Conservation (phyloP, 345 rosid genomes). For the Camelina neglecta region DNA sequence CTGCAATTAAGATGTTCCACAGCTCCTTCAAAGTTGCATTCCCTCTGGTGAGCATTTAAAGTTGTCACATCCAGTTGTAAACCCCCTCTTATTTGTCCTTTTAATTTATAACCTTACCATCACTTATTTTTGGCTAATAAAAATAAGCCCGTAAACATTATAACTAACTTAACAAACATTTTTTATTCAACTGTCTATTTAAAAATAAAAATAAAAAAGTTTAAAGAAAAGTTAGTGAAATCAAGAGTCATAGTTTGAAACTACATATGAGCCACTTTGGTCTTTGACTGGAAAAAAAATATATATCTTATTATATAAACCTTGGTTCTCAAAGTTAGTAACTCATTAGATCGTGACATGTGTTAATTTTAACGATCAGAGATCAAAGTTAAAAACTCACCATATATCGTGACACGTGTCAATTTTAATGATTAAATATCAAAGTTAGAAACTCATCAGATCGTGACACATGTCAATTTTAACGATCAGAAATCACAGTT, state of each 20-base stretch:
- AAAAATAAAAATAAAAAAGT: no score
- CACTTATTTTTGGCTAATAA: neutral
- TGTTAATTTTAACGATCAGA: no score
- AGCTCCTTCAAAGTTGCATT: conserved; percentile 8
- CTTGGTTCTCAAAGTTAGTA: no score
- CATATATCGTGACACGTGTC: no score
- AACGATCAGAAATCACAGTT: no score
- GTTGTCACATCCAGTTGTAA: conserved; percentile 10
- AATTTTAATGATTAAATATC: no score
- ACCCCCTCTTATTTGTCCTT: neutral
- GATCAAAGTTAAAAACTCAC: no score
- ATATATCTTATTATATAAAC: neutral
- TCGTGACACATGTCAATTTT: no score
- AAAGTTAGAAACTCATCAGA: no score
- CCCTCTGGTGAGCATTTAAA: conserved; percentile 8
- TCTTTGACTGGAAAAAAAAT: neutral
- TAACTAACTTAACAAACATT: neutral
- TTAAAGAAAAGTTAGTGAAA: neutral
- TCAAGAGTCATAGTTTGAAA: neutral
- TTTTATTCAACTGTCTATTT: neutral
- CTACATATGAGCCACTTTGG: neutral
- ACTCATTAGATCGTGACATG: no score
- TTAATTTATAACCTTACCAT: neutral
- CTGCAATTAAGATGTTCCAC: conserved; percentile 5
- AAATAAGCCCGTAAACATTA: neutral